Evolutionary conservation across 2,329 filamentous ascomycete genomes (phyloP).

Genomic region (Penicillium capsulatum): DNA sequence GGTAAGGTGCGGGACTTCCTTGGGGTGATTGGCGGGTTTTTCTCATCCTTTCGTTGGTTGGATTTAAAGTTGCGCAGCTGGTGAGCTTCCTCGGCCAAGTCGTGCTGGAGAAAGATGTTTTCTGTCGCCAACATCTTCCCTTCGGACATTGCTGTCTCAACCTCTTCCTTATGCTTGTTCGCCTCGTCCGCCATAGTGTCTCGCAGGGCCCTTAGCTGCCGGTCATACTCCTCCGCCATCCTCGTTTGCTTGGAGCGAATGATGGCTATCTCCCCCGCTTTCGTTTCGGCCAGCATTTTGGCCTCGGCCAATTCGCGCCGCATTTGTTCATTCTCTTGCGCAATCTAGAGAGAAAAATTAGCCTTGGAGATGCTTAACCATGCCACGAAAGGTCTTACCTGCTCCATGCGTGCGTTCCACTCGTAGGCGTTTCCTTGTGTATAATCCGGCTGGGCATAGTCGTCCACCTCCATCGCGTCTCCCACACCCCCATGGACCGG

Average conservation of each 20-base stretch:
- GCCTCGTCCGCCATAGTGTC: slow-evolving; percentile 52
- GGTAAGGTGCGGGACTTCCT: slow-evolving; percentile 47
- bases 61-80: slow-evolving; percentile 42
- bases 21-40: slow-evolving; percentile 47
- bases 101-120: slow-evolving; percentile 58
- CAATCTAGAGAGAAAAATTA: slow-evolving; percentile 29
- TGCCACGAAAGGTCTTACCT: slow-evolving; percentile 18
- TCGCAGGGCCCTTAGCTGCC: slow-evolving; percentile 50
- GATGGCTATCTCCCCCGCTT: slow-evolving; percentile 59
- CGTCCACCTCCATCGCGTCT: slow-evolving; percentile 22
- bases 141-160: slow-evolving; percentile 53
- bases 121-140: slow-evolving; percentile 55
- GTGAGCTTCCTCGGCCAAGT: slow-evolving; percentile 54
- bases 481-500: slow-evolving; percentile 7
- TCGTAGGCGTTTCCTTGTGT: slow-evolving; percentile 9
- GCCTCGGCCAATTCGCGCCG: slow-evolving; percentile 38
- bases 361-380: neutral
- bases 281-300: slow-evolving; percentile 45
- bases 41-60: slow-evolving; percentile 35
- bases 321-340: slow-evolving; percentile 39
- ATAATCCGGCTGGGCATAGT: slow-evolving; percentile 5
- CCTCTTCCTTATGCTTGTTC: slow-evolving; percentile 51
- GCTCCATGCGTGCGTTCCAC: slow-evolving; percentile 20
- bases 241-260: slow-evolving; percentile 56
- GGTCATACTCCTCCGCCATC: slow-evolving; percentile 51